These are phyloP conservation scores for grape (Vitis vinifera) DNA, from an alignment of 164 flowering plant species.

Conservation along the genomic window DNA sequence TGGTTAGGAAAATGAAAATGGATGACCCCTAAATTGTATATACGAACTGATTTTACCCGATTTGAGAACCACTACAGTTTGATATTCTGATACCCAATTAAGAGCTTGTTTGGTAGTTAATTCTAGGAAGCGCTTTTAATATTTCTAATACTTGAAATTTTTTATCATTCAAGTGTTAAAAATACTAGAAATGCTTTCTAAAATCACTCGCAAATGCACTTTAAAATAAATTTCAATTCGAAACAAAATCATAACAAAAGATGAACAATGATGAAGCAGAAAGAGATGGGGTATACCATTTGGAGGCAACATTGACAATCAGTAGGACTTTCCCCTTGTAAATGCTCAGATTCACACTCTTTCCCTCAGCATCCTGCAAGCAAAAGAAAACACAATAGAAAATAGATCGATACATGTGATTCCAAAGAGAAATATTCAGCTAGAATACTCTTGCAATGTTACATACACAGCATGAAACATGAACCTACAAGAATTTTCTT, in stretches of 20 bases:
- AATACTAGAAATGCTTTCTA: too few species aligned
- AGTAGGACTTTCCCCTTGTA: slow-evolving; percentile 68
- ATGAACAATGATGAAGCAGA: too few species aligned
- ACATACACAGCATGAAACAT: too few species aligned
- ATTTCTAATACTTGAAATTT: too few species aligned
- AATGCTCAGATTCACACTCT: slow-evolving; percentile 50
- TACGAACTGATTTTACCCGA: neutral
- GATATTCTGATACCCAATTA: neutral
- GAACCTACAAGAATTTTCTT: too few species aligned
- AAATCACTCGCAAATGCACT: too few species aligned
- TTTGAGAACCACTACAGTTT: neutral
- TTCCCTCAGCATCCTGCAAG: slow-evolving; percentile 58
- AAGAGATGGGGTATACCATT: slow-evolving; percentile 38
- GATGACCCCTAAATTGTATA: neutral
- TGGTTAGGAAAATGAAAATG: neutral
- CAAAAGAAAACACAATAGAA: neutral
- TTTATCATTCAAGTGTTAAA: too few species aligned
- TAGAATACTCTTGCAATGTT: neutral
- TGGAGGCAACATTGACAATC: slow-evolving; percentile 73
- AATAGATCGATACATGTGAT: neutral
- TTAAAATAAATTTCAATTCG: neutral
- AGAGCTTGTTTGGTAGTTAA: too few species aligned
- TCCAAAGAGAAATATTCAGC: neutral
- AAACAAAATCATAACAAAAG: slow-evolving; percentile 1
- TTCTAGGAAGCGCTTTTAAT: too few species aligned